Evolutionary conservation across 192 early-diverging fungal genomes (phyloP).

Genomic region (Coemansia sp.): DNA sequence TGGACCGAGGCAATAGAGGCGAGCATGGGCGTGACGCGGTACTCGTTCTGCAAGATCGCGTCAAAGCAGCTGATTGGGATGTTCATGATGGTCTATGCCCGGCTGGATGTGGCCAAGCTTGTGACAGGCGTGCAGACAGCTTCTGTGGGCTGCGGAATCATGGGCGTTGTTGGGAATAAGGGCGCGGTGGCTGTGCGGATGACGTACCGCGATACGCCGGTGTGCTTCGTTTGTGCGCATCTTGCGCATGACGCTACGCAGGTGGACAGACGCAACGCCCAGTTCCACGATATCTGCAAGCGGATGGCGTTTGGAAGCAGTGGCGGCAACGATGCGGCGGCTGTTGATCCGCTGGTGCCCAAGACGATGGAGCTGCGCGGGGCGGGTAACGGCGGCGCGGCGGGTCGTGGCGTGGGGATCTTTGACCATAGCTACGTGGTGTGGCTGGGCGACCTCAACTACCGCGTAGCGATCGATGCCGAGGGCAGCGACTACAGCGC

Average conservation of each 20-base stretch:
- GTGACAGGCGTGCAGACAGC: conserved; percentile 67
- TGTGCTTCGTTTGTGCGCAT: conserved; percentile 89
- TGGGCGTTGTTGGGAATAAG: conserved; percentile 92
- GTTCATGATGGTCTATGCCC: conserved; percentile 80
- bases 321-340: conserved; percentile 17
- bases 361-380: neutral
- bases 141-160: conserved; percentile 80
- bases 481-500: conserved; percentile 61
- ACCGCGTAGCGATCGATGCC: conserved; percentile 74
- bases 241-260: conserved; percentile 81
- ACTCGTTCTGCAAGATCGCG: conserved; percentile 64
- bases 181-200: conserved; percentile 85
- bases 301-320: conserved; percentile 59
- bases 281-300: conserved; percentile 83
- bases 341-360: conserved; percentile 33
- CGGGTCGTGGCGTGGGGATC: conserved; percentile 45
- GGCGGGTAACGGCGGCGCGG: neutral
- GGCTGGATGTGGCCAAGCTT: conserved; percentile 46
- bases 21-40: conserved; percentile 58
- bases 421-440: conserved; percentile 76
- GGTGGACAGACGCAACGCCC: conserved; percentile 81
- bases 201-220: conserved; percentile 71
- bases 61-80: conserved; percentile 90
- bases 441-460: conserved; percentile 96
- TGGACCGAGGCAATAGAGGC: conserved; percentile 77